phyloP scores from a whole-genome alignment of 495 filamentous ascomycete genomes.

The Aspergillus hancockii region DNA sequence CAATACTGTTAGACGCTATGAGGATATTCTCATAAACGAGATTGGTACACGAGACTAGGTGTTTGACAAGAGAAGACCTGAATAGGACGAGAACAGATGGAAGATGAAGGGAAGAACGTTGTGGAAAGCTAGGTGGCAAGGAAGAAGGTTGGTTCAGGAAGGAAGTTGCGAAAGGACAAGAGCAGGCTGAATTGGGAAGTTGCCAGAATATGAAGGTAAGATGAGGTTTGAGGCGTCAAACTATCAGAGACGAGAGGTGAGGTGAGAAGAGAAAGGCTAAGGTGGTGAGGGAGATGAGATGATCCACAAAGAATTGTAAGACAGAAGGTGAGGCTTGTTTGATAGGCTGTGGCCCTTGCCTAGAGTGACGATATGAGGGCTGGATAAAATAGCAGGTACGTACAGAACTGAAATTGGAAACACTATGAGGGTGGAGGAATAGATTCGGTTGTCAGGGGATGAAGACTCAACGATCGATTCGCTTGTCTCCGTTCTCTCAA shows the following conservation, averaged over 20 bases:
- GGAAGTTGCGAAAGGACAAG: neutral
- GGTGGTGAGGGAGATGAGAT: conserved; percentile 5
- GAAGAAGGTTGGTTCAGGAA: neutral
- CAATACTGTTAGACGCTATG: too few species aligned
- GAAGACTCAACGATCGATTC: neutral
- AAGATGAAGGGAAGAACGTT: neutral
- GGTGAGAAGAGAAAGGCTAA: neutral
- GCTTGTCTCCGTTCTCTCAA: neutral
- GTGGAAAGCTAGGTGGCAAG: neutral
- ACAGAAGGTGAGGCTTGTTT: neutral
- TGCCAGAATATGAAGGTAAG: neutral
- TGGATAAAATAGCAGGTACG: neutral
- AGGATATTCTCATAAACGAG: neutral
- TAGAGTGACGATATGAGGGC: neutral
- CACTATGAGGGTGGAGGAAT: neutral
- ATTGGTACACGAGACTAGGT: neutral
- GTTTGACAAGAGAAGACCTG: neutral
- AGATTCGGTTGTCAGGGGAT: neutral
- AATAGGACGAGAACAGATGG: neutral
- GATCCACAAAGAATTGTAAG: neutral
- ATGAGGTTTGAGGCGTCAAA: neutral
- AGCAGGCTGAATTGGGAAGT: neutral
- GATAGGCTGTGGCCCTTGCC: neutral
- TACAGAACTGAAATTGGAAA: neutral
- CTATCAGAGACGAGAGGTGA: neutral